Conservation (phyloP, 208 protist species). For the Leishmania turanica region DNA sequence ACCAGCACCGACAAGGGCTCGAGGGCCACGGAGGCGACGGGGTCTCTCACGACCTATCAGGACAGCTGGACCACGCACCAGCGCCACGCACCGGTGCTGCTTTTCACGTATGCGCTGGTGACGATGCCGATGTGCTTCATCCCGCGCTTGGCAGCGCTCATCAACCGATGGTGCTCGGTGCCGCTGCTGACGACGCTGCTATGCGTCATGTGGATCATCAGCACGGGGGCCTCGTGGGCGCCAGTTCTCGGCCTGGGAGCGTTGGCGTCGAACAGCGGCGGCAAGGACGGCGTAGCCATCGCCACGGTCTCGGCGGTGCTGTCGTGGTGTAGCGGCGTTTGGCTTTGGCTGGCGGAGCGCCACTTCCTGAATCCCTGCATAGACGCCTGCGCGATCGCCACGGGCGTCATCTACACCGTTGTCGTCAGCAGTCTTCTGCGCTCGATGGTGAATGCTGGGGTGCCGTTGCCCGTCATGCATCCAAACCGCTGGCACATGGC, state of each 20-base stretch:
- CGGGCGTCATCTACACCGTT: conserved; percentile 31
- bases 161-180: conserved; percentile 33
- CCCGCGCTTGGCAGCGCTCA: conserved; percentile 22
- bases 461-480: conserved; percentile 34
- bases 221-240: conserved; percentile 29
- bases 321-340: neutral
- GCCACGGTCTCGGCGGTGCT: neutral
- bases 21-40: conserved; percentile 6
- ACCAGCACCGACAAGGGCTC: conserved; percentile 6
- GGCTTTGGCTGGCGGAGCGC: conserved; percentile 15
- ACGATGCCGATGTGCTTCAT: conserved; percentile 33
- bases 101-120: conserved; percentile 30
- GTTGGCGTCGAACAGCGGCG: neutral
- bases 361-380: conserved; percentile 12
- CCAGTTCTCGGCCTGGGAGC: conserved; percentile 13
- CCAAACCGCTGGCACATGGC: conserved; percentile 25
- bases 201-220: conserved; percentile 27
- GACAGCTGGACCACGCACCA: conserved; percentile 28
- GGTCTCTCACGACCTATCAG: neutral
- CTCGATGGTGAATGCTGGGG: conserved; percentile 37
- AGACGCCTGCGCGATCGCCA: conserved; percentile 20
- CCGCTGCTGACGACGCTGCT: conserved; percentile 28
- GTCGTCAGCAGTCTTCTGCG: conserved; percentile 40
- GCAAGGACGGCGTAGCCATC: conserved; percentile 2
- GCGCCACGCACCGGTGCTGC: conserved; percentile 17